phyloP scores from a whole-genome alignment of 2,329 filamentous ascomycete genomes.

The Phyllosticta citriasiana region DNA sequence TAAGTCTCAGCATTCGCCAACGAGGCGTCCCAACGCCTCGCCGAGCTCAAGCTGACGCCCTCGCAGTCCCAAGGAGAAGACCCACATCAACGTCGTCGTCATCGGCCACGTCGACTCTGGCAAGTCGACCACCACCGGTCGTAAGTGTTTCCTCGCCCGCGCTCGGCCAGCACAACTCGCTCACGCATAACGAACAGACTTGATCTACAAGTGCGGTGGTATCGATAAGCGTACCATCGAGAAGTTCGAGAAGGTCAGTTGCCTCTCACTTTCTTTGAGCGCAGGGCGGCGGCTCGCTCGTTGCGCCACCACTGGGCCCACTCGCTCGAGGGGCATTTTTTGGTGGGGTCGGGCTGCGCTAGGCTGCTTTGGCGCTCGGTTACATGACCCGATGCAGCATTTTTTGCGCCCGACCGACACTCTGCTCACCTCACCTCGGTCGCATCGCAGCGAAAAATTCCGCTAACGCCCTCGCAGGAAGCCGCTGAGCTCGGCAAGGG shows the following conservation, averaged over 20 bases:
- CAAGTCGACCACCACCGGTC: slow-evolving; percentile 90
- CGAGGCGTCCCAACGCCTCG: background rate
- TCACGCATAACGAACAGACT: slow-evolving; percentile 50
- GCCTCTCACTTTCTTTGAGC: slow-evolving; percentile 11
- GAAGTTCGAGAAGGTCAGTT: slow-evolving; percentile 99
- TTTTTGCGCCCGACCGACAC: slow-evolving; percentile 4
- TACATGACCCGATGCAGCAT: slow-evolving; percentile 1
- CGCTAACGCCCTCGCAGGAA: slow-evolving; percentile 55
- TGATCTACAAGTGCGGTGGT: slow-evolving; percentile 99
- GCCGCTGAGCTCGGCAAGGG: slow-evolving; percentile 98
- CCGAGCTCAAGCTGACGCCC: background rate
- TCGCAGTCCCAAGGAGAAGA: slow-evolving; percentile 74
- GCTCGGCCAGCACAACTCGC: slow-evolving; percentile 18
- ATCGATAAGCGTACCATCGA: slow-evolving; percentile 99
- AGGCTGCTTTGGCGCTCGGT: slow-evolving; percentile 21
- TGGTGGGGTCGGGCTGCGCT: slow-evolving; percentile 29
- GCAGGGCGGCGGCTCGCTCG: slow-evolving; percentile 14
- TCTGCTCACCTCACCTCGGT: background rate
- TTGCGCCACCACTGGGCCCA: slow-evolving; percentile 23
- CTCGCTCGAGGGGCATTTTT: slow-evolving; percentile 27
- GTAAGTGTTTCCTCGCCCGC: slow-evolving; percentile 43
- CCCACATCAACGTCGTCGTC: slow-evolving; percentile 91
- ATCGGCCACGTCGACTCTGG: slow-evolving; percentile 99
- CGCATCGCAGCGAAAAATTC: slow-evolving; percentile 7
- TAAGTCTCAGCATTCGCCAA: slow-evolving; percentile 31